Evolutionary conservation across 192 early-diverging fungal genomes (phyloP), one percentile per base, ranked within the genome.

Genomic region (Gigaspora rosea): DNA sequence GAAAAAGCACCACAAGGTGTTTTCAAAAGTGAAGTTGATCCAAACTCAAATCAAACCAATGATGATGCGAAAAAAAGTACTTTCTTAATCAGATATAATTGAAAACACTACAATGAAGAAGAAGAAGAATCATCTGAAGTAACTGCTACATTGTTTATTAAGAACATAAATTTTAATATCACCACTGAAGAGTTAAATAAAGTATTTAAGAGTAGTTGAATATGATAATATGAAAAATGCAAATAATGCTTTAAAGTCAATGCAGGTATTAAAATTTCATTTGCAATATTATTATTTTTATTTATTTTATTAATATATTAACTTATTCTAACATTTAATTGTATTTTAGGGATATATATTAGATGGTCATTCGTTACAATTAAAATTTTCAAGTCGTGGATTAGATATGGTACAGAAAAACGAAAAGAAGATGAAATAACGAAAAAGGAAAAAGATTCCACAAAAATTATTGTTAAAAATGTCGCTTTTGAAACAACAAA

Each of bases 401-500:
- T 22, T 49, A 48, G 61, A 62, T n/a, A 9, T 36, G 49, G 15
- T 83, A 81, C 36, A 77, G 80, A 12, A 27, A 62, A 52, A 51
- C 85, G 79, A 2, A 85, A 87, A 62, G 81, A 79, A 20, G 80
- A 86, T 12, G 63, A 73, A 47, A 75, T 67, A 11, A 64, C 75
- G 41, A 82, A 85, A 63, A 83, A 84, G 73, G 81, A 90, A 84
- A 78, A 86, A 85, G 85, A 90, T 81, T 80, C 91, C 22, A 93
- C 93, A 33, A 97, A 97, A 79, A 84, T 96, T 73, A 89, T 99
- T 46, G 88, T 97, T 52, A 93, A 96, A 70, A 99, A 99, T 84
- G 90, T 99, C 70, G 94, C 97, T 54, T 99, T 99, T 80, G 94
- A 97, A 83, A 94, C 96, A 7, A 96, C 96, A 35, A 94, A 94